phyloP scores from a whole-genome alignment of 2,329 filamentous ascomycete genomes.

The Cladosporium halotolerans region DNA sequence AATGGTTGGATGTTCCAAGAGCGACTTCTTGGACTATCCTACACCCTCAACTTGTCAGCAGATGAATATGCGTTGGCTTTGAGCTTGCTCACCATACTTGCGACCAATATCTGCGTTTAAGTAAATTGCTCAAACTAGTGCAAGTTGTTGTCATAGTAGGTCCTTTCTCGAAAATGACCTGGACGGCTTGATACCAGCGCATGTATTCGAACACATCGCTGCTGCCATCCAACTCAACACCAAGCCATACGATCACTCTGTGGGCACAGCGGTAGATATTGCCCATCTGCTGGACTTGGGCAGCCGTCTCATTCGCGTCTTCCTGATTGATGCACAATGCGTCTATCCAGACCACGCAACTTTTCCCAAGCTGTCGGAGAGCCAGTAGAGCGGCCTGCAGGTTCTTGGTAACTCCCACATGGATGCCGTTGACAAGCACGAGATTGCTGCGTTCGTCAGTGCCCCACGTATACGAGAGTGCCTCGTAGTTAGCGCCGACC shows the following conservation, averaged over 20 bases:
- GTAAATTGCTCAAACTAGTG: background rate
- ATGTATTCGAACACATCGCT: background rate
- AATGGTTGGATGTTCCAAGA: background rate
- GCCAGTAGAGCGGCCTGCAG: background rate
- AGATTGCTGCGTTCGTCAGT: background rate
- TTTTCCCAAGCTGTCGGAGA: background rate
- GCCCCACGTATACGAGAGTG: constrained; percentile 1
- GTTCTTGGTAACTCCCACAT: background rate
- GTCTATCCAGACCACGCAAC: constrained; percentile 4
- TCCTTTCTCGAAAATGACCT: too few relatives aligned
- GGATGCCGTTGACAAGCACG: background rate
- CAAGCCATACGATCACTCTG: background rate
- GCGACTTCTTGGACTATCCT: background rate
- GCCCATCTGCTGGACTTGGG: constrained; percentile 8
- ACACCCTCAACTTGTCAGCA: background rate
- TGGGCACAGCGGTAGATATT: background rate
- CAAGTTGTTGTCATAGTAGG: background rate
- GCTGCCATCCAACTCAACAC: background rate
- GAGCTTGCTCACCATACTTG: background rate
- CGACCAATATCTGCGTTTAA: background rate
- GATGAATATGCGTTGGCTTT: background rate
- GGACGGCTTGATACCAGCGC: background rate
- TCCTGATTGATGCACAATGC: constrained; percentile 9
- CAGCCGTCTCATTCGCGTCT: background rate
- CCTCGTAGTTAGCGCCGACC: background rate